These are phyloP conservation scores for Trichoderma virens DNA, from an alignment of 495 filamentous ascomycete genomes.

Conservation along the genomic window DNA sequence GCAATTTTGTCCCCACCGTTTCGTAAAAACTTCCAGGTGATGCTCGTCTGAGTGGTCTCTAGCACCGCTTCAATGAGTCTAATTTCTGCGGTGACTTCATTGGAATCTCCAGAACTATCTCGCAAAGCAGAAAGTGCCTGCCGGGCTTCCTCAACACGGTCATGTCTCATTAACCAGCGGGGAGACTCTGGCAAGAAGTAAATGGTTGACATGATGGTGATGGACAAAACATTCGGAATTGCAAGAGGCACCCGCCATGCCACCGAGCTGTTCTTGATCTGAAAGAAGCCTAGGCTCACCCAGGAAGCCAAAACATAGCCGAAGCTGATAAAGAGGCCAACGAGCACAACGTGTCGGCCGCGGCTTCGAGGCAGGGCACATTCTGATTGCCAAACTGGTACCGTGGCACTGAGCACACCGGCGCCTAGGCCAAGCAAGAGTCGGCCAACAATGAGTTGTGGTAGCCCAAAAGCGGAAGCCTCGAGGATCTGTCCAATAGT, in stretches of 20 bases:
- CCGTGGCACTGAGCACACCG: conserved; percentile 42
- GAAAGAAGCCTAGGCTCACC: conserved; percentile 36
- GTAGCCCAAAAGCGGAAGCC: conserved; percentile 23
- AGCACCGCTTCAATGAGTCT: conserved; percentile 29
- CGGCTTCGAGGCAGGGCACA: conserved; percentile 29
- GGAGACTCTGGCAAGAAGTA: conserved; percentile 39
- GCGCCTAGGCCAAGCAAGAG: conserved; percentile 43
- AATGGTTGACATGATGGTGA: conserved; percentile 18
- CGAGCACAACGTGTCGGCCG: conserved; percentile 40
- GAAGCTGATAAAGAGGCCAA: conserved; percentile 41
- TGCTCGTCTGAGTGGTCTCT: conserved; percentile 21
- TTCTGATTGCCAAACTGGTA: conserved; percentile 49
- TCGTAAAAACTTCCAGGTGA: conserved; percentile 18
- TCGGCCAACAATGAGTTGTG: conserved; percentile 45
- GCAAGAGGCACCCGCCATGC: conserved; percentile 23
- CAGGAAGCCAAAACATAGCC: conserved; percentile 33
- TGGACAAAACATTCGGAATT: conserved; percentile 19
- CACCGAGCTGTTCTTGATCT: conserved; percentile 11
- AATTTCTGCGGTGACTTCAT: conserved; percentile 23
- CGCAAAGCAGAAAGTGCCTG: conserved; percentile 27
- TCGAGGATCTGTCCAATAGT: conserved; percentile 26
- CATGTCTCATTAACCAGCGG: conserved; percentile 41
- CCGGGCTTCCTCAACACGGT: conserved; percentile 34
- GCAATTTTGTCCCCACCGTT: conserved; percentile 20
- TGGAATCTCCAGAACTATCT: conserved; percentile 19